Conservation (phyloP, 139 green algal species). For the Mesotaenium endlicherianum region DNA sequence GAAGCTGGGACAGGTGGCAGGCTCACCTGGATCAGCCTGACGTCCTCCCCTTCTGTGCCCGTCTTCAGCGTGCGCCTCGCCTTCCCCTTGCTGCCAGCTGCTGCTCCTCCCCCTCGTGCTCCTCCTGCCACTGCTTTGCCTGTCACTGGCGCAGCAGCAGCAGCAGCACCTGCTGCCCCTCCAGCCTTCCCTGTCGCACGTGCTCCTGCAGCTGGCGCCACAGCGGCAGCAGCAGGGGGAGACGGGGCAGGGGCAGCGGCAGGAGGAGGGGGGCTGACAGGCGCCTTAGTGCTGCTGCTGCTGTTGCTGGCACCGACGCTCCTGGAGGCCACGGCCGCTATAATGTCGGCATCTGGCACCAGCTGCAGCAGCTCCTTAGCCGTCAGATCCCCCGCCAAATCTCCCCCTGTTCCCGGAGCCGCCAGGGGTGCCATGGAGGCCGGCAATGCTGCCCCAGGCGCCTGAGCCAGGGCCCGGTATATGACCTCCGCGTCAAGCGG, state of each 20-base stretch:
- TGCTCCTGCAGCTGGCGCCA: no score
- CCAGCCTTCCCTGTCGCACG: no score
- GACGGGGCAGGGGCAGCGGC: no score
- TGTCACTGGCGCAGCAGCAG: not conserved
- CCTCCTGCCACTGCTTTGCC: not conserved
- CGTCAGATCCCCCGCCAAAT: not conserved
- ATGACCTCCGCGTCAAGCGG: not conserved
- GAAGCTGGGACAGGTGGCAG: no score
- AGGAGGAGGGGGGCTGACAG: no score
- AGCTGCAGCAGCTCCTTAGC: not conserved
- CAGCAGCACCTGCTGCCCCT: no score
- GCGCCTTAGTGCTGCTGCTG: not conserved
- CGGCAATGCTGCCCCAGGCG: not conserved
- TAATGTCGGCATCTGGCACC: slow-evolving; percentile 7
- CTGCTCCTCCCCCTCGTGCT: not conserved
- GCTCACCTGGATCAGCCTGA: slow-evolving; percentile 28
- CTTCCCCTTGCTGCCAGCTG: not conserved
- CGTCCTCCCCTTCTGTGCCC: slow-evolving; percentile 25
- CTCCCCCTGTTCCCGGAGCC: not conserved
- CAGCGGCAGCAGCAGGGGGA: no score
- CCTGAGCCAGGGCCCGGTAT: not conserved
- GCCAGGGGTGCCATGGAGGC: not conserved
- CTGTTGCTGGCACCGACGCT: not conserved
- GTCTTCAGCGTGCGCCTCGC: slow-evolving; percentile 4
- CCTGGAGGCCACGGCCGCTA: not conserved